Evolutionary conservation across 495 filamentous ascomycete genomes (phyloP), one percentile per base, ranked within the genome.

Genomic region (Entonaema liquescens): DNA sequence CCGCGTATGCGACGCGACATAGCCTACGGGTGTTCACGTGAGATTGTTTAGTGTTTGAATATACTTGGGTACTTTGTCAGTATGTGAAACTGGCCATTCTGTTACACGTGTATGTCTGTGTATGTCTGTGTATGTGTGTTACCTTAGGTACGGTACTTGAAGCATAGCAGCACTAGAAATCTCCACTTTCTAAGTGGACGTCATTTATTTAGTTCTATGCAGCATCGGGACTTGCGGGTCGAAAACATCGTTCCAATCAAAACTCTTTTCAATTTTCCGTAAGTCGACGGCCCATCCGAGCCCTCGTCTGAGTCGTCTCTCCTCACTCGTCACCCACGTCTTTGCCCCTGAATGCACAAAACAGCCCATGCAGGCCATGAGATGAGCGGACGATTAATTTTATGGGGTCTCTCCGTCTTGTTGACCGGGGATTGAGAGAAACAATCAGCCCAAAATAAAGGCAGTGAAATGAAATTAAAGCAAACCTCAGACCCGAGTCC

Each of bases 381-480:
- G 70, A 69, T 73, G 70, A 69, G 70, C 44, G 57, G 40, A 53
- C 70, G 65, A 73, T 68, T 68, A 31, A 33, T 53, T 65, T 56
- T 68, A 53, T 69, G 70, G 70, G 60, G 61, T 36, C n/a, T 36
- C 61, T 38, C 62, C 50, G 21, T 47, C 42, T 58, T 26, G 65
- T 68, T 69, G 61, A 68, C 62, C 65, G 35, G 70, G 70, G 61
- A 68, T 65, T 26, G 25, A 68, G 33, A 42, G 62, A 73, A 69
- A 56, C 62, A 72, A 59, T 53, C 55, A 59, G 54, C 42, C 17
- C 65, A 66, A 66, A 65, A 73, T 62, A 73, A 60, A 59, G 54
- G 65, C 57, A 58, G 62, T 49, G 63, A 72, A 73, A 73, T 73
- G 70, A 73, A 55, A 66, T 69, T 73, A 73, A 73, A 73, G 70